Conservation (phyloP, 2,329 filamentous ascomycete genomes). For the Aquanectria penicillioides region DNA sequence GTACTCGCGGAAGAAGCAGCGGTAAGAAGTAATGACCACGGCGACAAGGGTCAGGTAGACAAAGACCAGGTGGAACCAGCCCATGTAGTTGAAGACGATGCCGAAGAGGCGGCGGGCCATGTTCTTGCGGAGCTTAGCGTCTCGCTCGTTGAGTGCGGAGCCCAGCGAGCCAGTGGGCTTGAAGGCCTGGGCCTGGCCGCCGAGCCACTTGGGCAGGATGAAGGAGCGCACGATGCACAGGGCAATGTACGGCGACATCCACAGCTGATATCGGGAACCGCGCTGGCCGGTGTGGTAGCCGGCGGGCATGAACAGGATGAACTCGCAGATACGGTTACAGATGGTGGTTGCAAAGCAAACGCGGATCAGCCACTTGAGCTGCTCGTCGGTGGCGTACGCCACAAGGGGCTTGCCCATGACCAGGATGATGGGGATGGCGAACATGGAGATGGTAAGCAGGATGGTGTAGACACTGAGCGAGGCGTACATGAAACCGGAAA, state of each 20-base stretch:
- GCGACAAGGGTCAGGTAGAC: slow-evolving; percentile 63
- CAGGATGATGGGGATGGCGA: slow-evolving; percentile 68
- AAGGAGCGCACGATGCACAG: slow-evolving; percentile 67
- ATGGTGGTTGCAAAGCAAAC: slow-evolving; percentile 62
- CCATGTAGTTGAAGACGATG: slow-evolving; percentile 66
- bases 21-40: slow-evolving; percentile 61
- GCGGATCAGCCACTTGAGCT: slow-evolving; percentile 69
- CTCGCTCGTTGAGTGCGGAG: slow-evolving; percentile 67
- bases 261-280: slow-evolving; percentile 65
- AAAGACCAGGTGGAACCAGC: slow-evolving; percentile 63
- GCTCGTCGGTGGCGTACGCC: slow-evolving; percentile 60
- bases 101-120: slow-evolving; percentile 64
- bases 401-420: slow-evolving; percentile 66
- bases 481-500: slow-evolving; percentile 68
- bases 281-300: slow-evolving; percentile 69
- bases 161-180: slow-evolving; percentile 68
- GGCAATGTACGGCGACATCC: slow-evolving; percentile 72
- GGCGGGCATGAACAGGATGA: slow-evolving; percentile 66
- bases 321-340: slow-evolving; percentile 64
- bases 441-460: slow-evolving; percentile 62
- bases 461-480: slow-evolving; percentile 66
- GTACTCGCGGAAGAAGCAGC: slow-evolving; percentile 55
- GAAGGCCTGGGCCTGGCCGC: slow-evolving; percentile 67
- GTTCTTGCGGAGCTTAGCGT: slow-evolving; percentile 59
- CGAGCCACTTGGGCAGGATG: slow-evolving; percentile 67